Evolutionary conservation across 2,329 filamentous ascomycete genomes (phyloP).

Genomic region (Cladosporium halotolerans): DNA sequence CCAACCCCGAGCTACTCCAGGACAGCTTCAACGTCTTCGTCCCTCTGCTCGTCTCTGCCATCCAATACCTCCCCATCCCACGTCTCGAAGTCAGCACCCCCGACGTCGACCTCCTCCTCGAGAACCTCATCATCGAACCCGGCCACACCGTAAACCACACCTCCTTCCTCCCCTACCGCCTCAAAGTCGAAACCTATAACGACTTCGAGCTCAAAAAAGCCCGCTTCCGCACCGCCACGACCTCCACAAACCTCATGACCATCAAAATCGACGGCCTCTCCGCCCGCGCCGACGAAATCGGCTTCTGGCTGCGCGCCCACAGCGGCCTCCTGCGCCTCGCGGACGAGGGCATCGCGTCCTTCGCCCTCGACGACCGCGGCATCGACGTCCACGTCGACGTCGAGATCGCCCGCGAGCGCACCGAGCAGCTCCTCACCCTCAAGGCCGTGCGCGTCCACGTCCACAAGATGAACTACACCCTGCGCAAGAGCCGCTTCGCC

Average conservation of each 20-base stretch:
- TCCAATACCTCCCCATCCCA: conserved; percentile 86
- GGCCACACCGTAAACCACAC: conserved; percentile 76
- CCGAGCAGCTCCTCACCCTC: conserved; percentile 77
- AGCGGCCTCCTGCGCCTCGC: conserved; percentile 66
- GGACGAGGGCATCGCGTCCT: conserved; percentile 79
- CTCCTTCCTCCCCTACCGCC: conserved; percentile 80
- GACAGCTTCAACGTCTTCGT: conserved; percentile 77
- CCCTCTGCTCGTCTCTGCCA: conserved; percentile 65
- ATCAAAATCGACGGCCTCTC: conserved; percentile 78
- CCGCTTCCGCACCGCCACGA: conserved; percentile 62
- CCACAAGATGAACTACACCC: conserved; percentile 76
- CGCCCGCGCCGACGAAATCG: conserved; percentile 76
- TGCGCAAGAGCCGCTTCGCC: conserved; percentile 68
- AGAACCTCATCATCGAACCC: conserved; percentile 86
- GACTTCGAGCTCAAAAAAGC: conserved; percentile 80
- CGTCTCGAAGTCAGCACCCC: conserved; percentile 82
- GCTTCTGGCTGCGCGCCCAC: conserved; percentile 81
- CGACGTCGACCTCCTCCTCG: conserved; percentile 75
- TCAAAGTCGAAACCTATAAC: conserved; percentile 77
- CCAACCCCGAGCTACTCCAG: conserved; percentile 65
- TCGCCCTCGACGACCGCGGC: conserved; percentile 78
- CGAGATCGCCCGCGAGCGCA: conserved; percentile 68
- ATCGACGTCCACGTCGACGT: conserved; percentile 81
- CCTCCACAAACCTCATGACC: conserved; percentile 60
- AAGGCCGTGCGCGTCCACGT: conserved; percentile 71